phyloP scores from a whole-genome alignment of 345 rosid species.

The Moricandia moricandioides region DNA sequence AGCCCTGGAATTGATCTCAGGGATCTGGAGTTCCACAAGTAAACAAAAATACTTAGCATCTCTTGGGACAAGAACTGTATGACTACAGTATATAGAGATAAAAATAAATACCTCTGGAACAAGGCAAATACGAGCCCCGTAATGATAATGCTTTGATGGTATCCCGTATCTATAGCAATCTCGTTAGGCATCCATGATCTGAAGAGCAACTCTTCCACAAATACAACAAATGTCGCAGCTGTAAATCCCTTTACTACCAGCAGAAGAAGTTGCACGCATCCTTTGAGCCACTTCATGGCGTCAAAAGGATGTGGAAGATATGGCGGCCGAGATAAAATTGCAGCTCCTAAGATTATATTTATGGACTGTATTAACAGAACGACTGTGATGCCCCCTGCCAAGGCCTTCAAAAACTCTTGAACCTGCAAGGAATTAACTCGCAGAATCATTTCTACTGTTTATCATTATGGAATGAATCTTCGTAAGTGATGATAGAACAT shows the following conservation, averaged over 20 bases:
- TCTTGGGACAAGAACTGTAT: not conserved
- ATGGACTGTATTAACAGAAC: conserved; percentile 57
- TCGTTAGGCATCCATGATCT: conserved; percentile 86
- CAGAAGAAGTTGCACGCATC: conserved; percentile 41
- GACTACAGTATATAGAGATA: not conserved
- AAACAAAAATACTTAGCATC: conserved; percentile 1
- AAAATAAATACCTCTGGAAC: conserved; percentile 58
- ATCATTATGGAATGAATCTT: not conserved
- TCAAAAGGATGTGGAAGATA: conserved; percentile 48
- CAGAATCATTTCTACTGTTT: conserved; percentile 13
- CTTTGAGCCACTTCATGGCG: conserved; percentile 46
- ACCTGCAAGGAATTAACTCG: conserved; percentile 50
- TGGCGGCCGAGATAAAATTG: conserved; percentile 62
- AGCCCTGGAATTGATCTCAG: conserved; percentile 65
- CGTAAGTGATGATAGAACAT: not conserved
- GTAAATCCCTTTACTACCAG: conserved; percentile 53
- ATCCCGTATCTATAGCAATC: conserved; percentile 73
- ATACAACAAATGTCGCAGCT: conserved; percentile 60
- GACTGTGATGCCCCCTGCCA: conserved; percentile 64
- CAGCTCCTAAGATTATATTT: conserved; percentile 63
- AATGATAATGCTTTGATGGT: conserved; percentile 64
- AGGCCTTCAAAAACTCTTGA: conserved; percentile 52
- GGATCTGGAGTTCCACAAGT: conserved; percentile 50
- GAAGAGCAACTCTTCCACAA: conserved; percentile 86
- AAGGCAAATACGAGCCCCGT: conserved; percentile 76